A percentile compares a stretch with the other conserved stretches of the same genome.
Conservation (phyloP, 306 rosid species). For the Prunus padus region DNA sequence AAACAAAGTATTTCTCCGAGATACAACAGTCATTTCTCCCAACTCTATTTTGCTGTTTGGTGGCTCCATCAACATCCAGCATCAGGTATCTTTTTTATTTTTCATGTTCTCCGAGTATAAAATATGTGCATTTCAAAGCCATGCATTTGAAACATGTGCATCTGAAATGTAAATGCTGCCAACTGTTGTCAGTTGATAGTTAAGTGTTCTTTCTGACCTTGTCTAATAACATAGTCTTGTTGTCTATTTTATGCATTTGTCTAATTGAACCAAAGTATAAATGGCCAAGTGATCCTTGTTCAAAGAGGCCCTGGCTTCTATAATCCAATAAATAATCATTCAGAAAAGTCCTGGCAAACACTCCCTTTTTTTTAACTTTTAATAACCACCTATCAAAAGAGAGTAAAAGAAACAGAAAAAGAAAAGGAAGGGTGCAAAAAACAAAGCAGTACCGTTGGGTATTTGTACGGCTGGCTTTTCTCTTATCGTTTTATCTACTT, state of each 20-base stretch:
- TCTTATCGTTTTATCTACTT: neutral
- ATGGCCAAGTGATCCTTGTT: no score
- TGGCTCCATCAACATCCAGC: slow-evolving; percentile 80
- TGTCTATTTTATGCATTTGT: neutral
- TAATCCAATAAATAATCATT: no score
- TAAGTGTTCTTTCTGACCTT: neutral
- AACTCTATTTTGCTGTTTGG: slow-evolving; percentile 91
- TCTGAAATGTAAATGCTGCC: neutral
- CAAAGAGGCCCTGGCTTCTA: no score
- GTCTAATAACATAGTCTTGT: neutral
- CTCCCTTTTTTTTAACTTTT: no score
- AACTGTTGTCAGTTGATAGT: neutral
- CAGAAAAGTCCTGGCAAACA: no score
- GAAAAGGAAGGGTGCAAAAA: neutral
- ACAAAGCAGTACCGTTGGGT: neutral
- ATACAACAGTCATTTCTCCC: slow-evolving; percentile 83
- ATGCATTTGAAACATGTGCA: neutral
- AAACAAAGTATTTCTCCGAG: slow-evolving; percentile 74
- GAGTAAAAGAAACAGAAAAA: neutral
- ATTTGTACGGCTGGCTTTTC: neutral
- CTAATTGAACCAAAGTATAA: no score
- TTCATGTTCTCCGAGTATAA: slow-evolving; percentile 2
- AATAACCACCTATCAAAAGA: no score
- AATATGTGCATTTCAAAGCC: neutral
- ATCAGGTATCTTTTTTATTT: slow-evolving; percentile 56